Evolutionary conservation across 2,329 filamentous ascomycete genomes (phyloP).

Genomic region (Paraphaeosphaeria minitans): DNA sequence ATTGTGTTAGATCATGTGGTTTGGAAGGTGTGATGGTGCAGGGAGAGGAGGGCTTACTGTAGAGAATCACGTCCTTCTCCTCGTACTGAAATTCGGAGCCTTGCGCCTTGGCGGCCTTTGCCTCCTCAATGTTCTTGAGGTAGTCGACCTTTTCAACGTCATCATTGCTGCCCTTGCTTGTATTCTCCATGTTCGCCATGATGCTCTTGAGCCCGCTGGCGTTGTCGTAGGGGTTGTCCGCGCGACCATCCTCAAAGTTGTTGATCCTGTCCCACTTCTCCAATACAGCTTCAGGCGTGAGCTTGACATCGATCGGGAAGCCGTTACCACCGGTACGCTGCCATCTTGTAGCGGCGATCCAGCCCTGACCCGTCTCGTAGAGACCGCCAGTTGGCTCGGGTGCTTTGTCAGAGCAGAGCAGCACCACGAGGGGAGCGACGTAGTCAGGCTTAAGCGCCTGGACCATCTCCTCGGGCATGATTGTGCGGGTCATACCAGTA

Average conservation of each 20-base stretch:
- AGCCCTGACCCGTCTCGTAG: conserved; percentile 94
- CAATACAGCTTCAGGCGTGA: conserved; percentile 80
- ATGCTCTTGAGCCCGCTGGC: conserved; percentile 79
- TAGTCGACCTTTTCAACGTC: conserved; percentile 65
- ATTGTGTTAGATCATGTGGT: conserved; percentile 24
- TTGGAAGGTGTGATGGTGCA: background rate
- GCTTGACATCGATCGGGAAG: conserved; percentile 83
- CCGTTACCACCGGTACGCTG: conserved; percentile 87
- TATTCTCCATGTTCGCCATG: conserved; percentile 86
- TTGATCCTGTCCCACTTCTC: conserved; percentile 69
- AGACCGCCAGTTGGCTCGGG: conserved; percentile 85
- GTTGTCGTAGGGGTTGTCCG: conserved; percentile 82
- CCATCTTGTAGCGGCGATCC: conserved; percentile 92
- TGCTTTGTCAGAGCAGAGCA: conserved; percentile 84
- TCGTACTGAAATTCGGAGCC: conserved; percentile 81
- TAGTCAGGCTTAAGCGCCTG: conserved; percentile 99
- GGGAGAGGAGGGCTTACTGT: conserved; percentile 59
- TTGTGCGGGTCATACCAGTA: conserved; percentile 90
- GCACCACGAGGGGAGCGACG: conserved; percentile 88
- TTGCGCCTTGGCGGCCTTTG: conserved; percentile 71
- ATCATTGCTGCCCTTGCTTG: conserved; percentile 57
- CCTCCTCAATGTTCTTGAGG: conserved; percentile 75
- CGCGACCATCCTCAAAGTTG: conserved; percentile 84
- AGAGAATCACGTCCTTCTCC: conserved; percentile 88
- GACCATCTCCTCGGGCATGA: conserved; percentile 96